Conservation (phyloP, 495 filamentous ascomycete genomes). For the Chlorociboria aeruginascens region DNA sequence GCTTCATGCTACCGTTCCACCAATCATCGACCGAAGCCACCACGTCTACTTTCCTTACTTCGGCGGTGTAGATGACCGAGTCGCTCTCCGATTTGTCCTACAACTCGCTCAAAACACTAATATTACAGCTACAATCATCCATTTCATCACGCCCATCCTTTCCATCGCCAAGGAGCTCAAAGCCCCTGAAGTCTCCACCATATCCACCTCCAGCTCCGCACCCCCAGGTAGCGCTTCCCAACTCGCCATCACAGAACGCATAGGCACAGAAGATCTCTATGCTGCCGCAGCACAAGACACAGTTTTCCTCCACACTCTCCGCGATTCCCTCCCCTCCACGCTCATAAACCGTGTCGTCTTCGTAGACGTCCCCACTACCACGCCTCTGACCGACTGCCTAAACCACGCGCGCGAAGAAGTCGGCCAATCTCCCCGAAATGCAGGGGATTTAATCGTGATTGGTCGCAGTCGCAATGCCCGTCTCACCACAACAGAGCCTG, state of each 20-base stretch:
- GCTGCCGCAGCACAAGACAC: conserved; percentile 36
- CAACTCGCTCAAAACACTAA: conserved; percentile 67
- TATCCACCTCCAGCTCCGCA: neutral
- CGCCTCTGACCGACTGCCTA: conserved; percentile 18
- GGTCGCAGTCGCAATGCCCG: conserved; percentile 36
- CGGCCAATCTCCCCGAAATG: conserved; percentile 48
- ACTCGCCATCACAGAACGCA: conserved; percentile 11
- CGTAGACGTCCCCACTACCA: conserved; percentile 15
- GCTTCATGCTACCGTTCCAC: conserved; percentile 19
- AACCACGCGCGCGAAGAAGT: conserved; percentile 46
- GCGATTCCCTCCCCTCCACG: conserved; percentile 47
- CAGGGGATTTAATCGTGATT: conserved; percentile 68
- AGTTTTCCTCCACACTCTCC: conserved; percentile 49
- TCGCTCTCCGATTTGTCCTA: conserved; percentile 67
- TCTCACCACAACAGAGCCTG: neutral
- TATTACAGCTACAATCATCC: conserved; percentile 60
- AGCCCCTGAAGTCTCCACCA: conserved; percentile 9
- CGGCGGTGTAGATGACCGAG: conserved; percentile 75
- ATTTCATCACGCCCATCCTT: conserved; percentile 27
- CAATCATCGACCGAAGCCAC: conserved; percentile 54
- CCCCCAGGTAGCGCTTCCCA: neutral
- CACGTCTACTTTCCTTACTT: conserved; percentile 84
- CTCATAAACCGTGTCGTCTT: conserved; percentile 53
- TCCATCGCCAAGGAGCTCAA: conserved; percentile 1
- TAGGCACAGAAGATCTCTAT: conserved; percentile 19